Percentiles rank a stretch among this genome's conserved stretches.
These are phyloP conservation scores for Houttuynia cordata DNA, from an alignment of 164 flowering plant genomes.

Conservation along the genomic window DNA sequence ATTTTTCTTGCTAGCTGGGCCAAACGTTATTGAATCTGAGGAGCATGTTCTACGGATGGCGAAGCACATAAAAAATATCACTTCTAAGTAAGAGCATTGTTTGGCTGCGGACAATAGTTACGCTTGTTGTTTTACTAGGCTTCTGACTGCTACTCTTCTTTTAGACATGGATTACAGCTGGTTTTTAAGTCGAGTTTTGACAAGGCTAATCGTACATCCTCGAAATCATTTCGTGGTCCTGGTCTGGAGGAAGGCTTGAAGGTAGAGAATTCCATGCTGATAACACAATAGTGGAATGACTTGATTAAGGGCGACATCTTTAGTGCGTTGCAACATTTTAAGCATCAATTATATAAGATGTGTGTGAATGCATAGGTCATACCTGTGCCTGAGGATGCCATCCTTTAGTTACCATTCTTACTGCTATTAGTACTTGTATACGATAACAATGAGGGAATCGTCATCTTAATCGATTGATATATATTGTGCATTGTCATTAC, in stretches of 20 bases:
- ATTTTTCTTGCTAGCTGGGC: slow-evolving; percentile 88
- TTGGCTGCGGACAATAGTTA: neutral
- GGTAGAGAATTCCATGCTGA: slow-evolving; percentile 25
- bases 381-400: neutral
- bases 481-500: too few species aligned
- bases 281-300: too few species aligned
- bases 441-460: neutral
- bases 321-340: too few species aligned
- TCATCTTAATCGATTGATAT: too few species aligned
- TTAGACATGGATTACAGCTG: slow-evolving; percentile 42
- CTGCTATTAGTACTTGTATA: neutral
- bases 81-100: slow-evolving; percentile 46
- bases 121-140: neutral
- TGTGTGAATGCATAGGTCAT: too few species aligned
- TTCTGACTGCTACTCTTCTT: slow-evolving; percentile 1
- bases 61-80: slow-evolving; percentile 45
- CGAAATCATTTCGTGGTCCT: slow-evolving; percentile 94
- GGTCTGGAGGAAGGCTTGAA: slow-evolving; percentile 80
- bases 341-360: neutral
- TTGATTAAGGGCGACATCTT: neutral
- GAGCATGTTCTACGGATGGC: slow-evolving; percentile 85
- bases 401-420: neutral
- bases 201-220: slow-evolving; percentile 94
- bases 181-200: slow-evolving; percentile 30
- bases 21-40: slow-evolving; percentile 97